Evolutionary conservation across 495 filamentous ascomycete species (phyloP).

Genomic region (Neurospora terricola): DNA sequence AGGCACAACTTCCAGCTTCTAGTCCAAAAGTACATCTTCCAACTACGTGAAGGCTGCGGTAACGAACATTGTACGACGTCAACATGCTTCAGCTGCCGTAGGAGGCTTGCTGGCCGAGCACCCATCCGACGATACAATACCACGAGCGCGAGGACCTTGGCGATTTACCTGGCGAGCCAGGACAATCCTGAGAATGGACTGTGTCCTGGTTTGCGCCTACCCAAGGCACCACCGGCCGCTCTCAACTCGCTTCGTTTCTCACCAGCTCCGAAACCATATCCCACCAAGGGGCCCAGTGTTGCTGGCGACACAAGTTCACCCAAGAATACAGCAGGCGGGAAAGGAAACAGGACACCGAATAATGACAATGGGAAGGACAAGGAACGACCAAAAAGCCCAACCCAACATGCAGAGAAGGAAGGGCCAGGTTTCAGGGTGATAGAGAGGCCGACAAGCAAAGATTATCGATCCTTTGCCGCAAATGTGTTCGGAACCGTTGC

Average conservation of each 20-base stretch:
- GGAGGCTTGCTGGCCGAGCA: conserved; percentile 48
- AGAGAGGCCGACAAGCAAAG: conserved; percentile 50
- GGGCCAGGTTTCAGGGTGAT: conserved; percentile 16
- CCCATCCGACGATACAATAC: conserved; percentile 64
- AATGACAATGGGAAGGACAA: background rate
- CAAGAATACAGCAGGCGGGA: conserved; percentile 1
- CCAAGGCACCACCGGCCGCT: conserved; percentile 29
- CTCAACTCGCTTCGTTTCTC: conserved; percentile 28
- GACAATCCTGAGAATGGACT: conserved; percentile 67
- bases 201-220: conserved; percentile 45
- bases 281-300: conserved; percentile 2
- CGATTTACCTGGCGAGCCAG: conserved; percentile 66
- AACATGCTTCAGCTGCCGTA: conserved; percentile 73
- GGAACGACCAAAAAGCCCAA: background rate
- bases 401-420: conserved; percentile 6
- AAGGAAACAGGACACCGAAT: background rate
- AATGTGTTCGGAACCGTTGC: conserved; percentile 70
- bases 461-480: conserved; percentile 77
- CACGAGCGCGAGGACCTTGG: conserved; percentile 65
- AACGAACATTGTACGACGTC: conserved; percentile 59
- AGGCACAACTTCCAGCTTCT: conserved; percentile 43
- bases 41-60: conserved; percentile 76
- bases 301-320: background rate
- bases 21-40: conserved; percentile 60
- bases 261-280: conserved; percentile 16